These are phyloP conservation scores for Setomelanomma holmii DNA, from an alignment of 2,329 filamentous ascomycete species.

Conservation along the genomic window DNA sequence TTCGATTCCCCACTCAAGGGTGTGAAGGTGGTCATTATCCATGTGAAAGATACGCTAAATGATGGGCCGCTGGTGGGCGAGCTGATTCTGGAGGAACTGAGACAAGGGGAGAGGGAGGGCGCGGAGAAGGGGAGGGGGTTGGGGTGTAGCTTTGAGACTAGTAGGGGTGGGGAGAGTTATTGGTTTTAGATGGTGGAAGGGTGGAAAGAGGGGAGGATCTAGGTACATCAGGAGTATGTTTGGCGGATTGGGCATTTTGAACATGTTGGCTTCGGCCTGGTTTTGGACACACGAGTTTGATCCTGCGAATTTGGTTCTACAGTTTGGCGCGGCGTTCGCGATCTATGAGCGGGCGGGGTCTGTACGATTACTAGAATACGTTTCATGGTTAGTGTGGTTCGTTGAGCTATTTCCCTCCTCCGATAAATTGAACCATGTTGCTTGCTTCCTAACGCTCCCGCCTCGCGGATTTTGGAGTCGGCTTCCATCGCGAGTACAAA, in stretches of 20 bases:
- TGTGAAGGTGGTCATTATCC: slow-evolving; percentile 84
- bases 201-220: too few relatives aligned
- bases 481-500: too few relatives aligned
- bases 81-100: slow-evolving; percentile 73
- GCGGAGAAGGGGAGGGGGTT: slow-evolving; percentile 63
- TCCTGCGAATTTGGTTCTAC: too few relatives aligned
- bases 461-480: too few relatives aligned
- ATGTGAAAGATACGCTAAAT: slow-evolving; percentile 84
- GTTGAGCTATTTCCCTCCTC: too few relatives aligned
- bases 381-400: too few relatives aligned
- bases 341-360: too few relatives aligned
- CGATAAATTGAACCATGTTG: too few relatives aligned
- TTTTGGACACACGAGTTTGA: not conserved
- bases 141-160: slow-evolving; percentile 82
- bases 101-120: slow-evolving; percentile 63
- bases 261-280: not conserved
- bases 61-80: slow-evolving; percentile 72
- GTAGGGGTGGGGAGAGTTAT: slow-evolving; percentile 68
- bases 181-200: slow-evolving; percentile 51
- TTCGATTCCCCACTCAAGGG: slow-evolving; percentile 66
- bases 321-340: too few relatives aligned
- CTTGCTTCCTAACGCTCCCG: too few relatives aligned
- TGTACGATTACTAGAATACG: too few relatives aligned
- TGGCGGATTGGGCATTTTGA: not conserved
- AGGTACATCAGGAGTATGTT: too few relatives aligned